These are phyloP conservation scores for Aureobasidium sp. DNA, from an alignment of 2,329 filamentous ascomycete genomes.

Conservation along the genomic window DNA sequence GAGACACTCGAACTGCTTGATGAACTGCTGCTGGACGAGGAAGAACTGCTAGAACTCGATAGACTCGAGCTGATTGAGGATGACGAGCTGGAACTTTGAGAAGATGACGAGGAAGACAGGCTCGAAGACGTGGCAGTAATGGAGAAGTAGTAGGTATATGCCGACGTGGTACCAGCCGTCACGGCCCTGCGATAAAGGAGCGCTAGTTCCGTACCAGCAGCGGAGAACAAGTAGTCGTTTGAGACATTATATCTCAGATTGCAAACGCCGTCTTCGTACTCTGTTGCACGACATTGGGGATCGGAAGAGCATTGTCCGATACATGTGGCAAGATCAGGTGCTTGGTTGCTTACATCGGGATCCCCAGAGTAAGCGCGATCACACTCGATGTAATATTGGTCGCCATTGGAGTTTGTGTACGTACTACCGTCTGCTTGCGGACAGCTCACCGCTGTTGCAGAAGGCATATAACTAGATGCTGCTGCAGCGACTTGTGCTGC, in stretches of 20 bases:
- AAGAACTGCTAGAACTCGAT: no score
- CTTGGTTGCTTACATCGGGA: not conserved
- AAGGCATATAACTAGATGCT: no score
- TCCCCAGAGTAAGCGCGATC: not conserved
- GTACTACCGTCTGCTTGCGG: not conserved
- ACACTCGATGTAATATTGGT: not conserved
- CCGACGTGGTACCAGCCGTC: not conserved
- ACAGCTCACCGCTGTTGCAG: not conserved
- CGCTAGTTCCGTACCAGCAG: not conserved
- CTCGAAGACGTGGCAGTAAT: not conserved
- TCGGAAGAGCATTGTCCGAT: not conserved
- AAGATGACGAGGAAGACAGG: not conserved
- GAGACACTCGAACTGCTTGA: not conserved
- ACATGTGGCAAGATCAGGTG: not conserved
- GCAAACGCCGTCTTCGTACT: not conserved
- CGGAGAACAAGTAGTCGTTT: not conserved
- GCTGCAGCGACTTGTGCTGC: not conserved
- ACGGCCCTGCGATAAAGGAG: not conserved
- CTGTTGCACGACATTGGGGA: not conserved
- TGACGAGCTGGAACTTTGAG: no score
- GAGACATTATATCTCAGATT: not conserved
- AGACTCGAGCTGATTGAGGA: no score
- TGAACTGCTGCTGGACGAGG: no score
- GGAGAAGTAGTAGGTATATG: not conserved
- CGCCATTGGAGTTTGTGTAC: not conserved